Evolutionary conservation across 169 alveolate species (phyloP), one percentile per base, ranked within the genome.

Genomic region (Cryptosporidium ubiquitum): DNA sequence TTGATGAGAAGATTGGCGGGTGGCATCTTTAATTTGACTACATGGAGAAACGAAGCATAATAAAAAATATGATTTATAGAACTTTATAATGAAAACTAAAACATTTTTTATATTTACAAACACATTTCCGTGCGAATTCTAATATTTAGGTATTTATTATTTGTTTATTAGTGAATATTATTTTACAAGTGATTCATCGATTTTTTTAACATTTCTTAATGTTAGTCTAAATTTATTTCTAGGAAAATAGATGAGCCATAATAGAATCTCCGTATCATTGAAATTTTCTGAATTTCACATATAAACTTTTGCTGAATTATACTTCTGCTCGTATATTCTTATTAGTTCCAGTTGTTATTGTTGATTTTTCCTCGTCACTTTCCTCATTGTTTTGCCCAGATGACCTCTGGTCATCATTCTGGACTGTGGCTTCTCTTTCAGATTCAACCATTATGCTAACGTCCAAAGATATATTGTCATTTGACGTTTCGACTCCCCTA

Each of bases 381-480:
- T 10, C 71, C 9, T 64, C 71, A 29, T 6, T 26, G 39, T 64
- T 33, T 31, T 0, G 20, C 39, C 12, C 47, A 18, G 49, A 20
- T 3, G n/a, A 33, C 49, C 18, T 49, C 23, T 37, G 71, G 26
- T 0, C 39, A 16, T 33, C 71, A 49, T 31, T 73, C 7, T 52
- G 31, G 18, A 23, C 20, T 52, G 35, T 29, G 0, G 18, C 70
- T 23, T 58, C 85, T n/a, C 55, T 73, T 37, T 73, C 85, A 55
- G 85, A 73, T 16, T 73, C 85, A 52, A 73, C 68, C 12, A 58
- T 14, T 52, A 73, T 73, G 51, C 85, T 73, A n/a, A 73, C 85
- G 10, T 73, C 85, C 33, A 52, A 16, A 10, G 85, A 73, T 33
- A 73, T 55, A 18, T 73, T 73, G 5, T 73, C 85, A 29, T 51